These are phyloP conservation scores for Hypoxylon trugodes DNA, from an alignment of 495 filamentous ascomycete species.

Conservation along the genomic window DNA sequence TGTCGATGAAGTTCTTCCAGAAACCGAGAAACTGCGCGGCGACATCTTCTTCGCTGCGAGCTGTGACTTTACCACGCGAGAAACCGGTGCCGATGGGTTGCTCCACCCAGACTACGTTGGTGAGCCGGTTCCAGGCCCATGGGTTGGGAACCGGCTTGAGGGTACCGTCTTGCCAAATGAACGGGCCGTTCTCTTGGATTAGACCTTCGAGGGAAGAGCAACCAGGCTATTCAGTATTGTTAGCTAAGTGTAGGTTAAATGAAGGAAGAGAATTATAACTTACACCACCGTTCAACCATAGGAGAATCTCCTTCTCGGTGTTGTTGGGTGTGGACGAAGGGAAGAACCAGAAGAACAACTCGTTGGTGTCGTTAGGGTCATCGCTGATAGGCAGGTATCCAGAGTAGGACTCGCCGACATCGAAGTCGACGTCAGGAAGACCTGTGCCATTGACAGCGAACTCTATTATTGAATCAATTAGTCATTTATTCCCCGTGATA, in stretches of 20 bases:
- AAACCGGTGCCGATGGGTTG: constrained; percentile 84
- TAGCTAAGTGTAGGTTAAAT: neutral
- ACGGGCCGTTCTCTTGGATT: constrained; percentile 71
- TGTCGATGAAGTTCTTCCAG: constrained; percentile 74
- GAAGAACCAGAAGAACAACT: constrained; percentile 83
- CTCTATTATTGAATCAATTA: constrained; percentile 45
- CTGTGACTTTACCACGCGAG: constrained; percentile 69
- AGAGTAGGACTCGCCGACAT: constrained; percentile 82
- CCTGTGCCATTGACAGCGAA: constrained; percentile 73
- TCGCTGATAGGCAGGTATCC: constrained; percentile 74
- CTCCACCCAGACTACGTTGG: constrained; percentile 74
- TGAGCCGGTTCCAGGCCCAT: constrained; percentile 73
- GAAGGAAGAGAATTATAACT: constrained; percentile 3
- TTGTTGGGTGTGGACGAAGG: constrained; percentile 59
- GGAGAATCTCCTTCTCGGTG: constrained; percentile 70
- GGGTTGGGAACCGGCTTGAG: constrained; percentile 66
- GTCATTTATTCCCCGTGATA: neutral
- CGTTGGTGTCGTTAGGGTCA: constrained; percentile 59
- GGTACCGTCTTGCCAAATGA: constrained; percentile 68
- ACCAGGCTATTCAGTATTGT: constrained; percentile 51
- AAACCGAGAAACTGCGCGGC: constrained; percentile 75
- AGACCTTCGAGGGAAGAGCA: constrained; percentile 74
- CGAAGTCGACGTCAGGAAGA: constrained; percentile 78
- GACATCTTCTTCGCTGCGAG: constrained; percentile 70
- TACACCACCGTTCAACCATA: constrained; percentile 64